Conservation (phyloP, 768 basidiomycete genomes). For the Lactifluus hygrophoroides region DNA sequence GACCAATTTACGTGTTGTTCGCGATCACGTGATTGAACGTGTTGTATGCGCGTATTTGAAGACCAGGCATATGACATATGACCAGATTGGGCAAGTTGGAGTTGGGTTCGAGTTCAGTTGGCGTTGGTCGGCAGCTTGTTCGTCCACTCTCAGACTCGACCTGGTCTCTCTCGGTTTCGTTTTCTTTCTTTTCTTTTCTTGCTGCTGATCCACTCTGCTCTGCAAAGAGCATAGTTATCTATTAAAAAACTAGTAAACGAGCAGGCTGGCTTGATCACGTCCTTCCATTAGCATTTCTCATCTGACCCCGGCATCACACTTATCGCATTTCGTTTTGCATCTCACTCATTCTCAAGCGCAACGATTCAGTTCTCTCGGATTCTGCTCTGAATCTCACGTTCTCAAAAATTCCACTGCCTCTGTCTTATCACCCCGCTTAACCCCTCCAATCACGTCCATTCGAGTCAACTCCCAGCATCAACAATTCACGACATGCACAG, state of each 20-base stretch:
- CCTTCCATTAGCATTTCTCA: background rate
- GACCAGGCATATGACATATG: background rate
- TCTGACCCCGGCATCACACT: background rate
- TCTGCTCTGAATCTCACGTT: background rate
- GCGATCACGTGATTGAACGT: conserved; percentile 12
- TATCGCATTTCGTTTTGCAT: conserved; percentile 1
- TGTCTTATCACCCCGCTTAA: conserved; percentile 10
- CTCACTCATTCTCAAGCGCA: conserved; percentile 7
- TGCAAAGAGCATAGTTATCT: background rate
- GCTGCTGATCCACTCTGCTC: background rate
- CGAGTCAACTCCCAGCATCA: background rate
- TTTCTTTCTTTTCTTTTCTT: too few relatives aligned
- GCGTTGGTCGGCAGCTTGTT: background rate
- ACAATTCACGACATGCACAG: conserved; percentile 5
- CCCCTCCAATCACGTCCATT: conserved; percentile 5
- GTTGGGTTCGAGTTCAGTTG: background rate
- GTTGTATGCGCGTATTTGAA: conserved; percentile 19
- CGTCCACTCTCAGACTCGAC: background rate
- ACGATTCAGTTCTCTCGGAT: background rate
- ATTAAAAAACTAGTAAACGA: background rate
- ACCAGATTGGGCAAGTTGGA: conserved; percentile 2
- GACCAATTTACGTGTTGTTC: too few relatives aligned
- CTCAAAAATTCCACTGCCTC: background rate
- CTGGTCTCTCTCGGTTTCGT: too few relatives aligned
- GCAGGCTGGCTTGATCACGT: background rate